Percentiles rank a stretch among this genome's conserved stretches.
These are phyloP conservation scores for Fusarium fracticaudum DNA, from an alignment of 2,329 filamentous ascomycete genomes.

Conservation along the genomic window DNA sequence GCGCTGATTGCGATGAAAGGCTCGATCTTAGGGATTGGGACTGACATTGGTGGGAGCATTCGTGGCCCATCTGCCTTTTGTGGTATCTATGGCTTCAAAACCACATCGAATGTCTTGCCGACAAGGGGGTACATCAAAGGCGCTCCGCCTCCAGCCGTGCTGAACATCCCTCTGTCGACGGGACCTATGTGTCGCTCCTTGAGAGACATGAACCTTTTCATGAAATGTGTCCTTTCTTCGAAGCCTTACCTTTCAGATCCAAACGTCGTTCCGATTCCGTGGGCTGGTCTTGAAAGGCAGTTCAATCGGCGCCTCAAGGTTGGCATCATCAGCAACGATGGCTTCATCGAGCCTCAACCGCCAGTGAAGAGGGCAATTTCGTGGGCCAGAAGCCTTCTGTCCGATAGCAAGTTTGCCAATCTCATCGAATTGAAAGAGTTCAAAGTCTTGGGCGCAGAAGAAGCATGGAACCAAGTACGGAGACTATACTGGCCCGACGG, in stretches of 20 bases:
- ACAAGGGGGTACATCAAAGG: constrained; percentile 28
- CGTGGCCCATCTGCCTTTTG: constrained; percentile 19
- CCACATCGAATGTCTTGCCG: constrained; percentile 2
- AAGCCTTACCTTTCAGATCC: constrained; percentile 42
- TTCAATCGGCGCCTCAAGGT: constrained; percentile 47
- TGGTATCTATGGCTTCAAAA: constrained; percentile 22
- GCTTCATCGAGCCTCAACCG: constrained; percentile 51
- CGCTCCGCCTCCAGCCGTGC: constrained; percentile 45
- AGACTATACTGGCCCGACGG: constrained; percentile 59
- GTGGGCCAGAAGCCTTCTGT: constrained; percentile 44
- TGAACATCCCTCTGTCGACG: constrained; percentile 38
- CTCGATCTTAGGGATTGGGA: constrained; percentile 10
- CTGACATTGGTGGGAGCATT: constrained; percentile 15
- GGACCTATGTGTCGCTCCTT: constrained; percentile 40
- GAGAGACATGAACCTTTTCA: constrained; percentile 38
- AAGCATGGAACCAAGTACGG: constrained; percentile 47
- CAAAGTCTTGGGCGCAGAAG: constrained; percentile 42
- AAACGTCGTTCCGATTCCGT: constrained; percentile 43
- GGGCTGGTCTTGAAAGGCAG: constrained; percentile 41
- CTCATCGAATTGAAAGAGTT: constrained; percentile 50
- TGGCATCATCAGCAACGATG: constrained; percentile 53
- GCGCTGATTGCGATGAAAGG: constrained; percentile 49
- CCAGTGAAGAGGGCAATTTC: constrained; percentile 49
- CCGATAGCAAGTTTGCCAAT: constrained; percentile 25
- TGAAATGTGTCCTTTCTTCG: constrained; percentile 15